A percentile compares a stretch with the other conserved stretches of the same genome.
Evolutionary conservation across 2,329 filamentous ascomycete genomes (phyloP).

Genomic region (Aspergillus neoniger): DNA sequence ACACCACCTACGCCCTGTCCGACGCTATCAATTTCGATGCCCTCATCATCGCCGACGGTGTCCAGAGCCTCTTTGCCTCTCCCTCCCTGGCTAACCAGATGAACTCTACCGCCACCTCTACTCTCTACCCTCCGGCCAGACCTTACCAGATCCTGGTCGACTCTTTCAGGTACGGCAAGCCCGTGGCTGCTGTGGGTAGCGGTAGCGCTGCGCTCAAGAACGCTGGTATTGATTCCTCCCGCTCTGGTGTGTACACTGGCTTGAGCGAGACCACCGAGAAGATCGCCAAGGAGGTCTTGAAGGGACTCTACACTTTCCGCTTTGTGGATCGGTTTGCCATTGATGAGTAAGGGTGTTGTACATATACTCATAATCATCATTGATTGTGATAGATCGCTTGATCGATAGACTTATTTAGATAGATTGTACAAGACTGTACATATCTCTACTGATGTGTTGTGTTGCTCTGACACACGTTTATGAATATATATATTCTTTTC

Average conservation of each 20-base stretch:
- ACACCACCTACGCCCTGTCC: constrained; percentile 64
- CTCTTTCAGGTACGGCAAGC: constrained; percentile 69
- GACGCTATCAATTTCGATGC: constrained; percentile 52
- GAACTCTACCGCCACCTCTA: constrained; percentile 35
- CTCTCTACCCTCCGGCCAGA: constrained; percentile 64
- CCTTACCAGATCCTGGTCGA: constrained; percentile 64
- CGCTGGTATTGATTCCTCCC: constrained; percentile 46
- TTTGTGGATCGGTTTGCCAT: constrained; percentile 65
- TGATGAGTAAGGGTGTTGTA: constrained; percentile 43
- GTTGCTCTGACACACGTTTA: no score
- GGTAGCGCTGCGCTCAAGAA: constrained; percentile 40
- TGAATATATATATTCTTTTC: no score
- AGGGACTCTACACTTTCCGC: constrained; percentile 64
- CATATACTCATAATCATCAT: no score
- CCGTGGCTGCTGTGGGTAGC: constrained; percentile 61
- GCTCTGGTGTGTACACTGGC: constrained; percentile 39
- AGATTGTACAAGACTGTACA: no score
- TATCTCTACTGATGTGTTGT: no score
- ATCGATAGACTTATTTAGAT: no score
- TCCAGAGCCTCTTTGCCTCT: constrained; percentile 53
- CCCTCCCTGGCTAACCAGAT: constrained; percentile 28
- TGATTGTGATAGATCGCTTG: no score
- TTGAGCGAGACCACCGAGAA: constrained; percentile 31
- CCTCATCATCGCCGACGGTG: constrained; percentile 60
- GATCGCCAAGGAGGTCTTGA: constrained; percentile 53